phyloP scores from a whole-genome alignment of 345 rosid genomes.

The Eucalyptus sp. region DNA sequence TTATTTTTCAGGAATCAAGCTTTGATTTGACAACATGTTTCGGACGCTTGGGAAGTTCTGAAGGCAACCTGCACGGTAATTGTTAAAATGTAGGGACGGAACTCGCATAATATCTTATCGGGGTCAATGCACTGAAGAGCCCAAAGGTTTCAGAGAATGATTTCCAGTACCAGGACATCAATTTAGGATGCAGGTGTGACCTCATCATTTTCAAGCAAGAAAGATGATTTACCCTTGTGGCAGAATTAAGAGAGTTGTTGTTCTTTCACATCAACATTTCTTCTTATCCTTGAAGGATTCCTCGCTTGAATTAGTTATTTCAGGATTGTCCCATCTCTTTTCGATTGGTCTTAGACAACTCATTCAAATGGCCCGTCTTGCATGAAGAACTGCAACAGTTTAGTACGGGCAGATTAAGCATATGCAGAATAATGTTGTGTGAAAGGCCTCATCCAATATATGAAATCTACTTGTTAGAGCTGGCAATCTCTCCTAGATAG shows the following conservation, averaged over 20 bases:
- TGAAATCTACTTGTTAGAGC: neutral
- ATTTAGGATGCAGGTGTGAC: constrained; percentile 6
- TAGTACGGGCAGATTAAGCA: neutral
- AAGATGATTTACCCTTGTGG: neutral
- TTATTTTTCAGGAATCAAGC: neutral
- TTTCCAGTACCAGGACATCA: neutral
- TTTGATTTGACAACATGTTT: neutral
- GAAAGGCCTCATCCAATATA: neutral
- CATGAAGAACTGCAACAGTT: neutral
- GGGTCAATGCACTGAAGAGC: neutral
- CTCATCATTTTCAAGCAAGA: constrained; percentile 3
- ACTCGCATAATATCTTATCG: neutral
- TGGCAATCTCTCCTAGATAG: neutral
- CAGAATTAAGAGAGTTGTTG: constrained; percentile 1
- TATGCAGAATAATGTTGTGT: neutral
- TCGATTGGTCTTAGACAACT: neutral
- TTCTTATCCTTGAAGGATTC: neutral
- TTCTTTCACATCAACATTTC: constrained; percentile 13
- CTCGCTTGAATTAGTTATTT: constrained; percentile 1
- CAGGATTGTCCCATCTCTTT: rapidly evolving
- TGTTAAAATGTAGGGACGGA: rapidly evolving
- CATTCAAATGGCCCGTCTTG: neutral
- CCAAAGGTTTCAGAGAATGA: neutral
- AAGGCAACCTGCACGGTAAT: rapidly evolving
- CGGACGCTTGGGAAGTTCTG: neutral